Evolutionary conservation across 2,329 filamentous ascomycete genomes (phyloP), one percentile per base, ranked within the genome.

Genomic region (Cladosporium velox): DNA sequence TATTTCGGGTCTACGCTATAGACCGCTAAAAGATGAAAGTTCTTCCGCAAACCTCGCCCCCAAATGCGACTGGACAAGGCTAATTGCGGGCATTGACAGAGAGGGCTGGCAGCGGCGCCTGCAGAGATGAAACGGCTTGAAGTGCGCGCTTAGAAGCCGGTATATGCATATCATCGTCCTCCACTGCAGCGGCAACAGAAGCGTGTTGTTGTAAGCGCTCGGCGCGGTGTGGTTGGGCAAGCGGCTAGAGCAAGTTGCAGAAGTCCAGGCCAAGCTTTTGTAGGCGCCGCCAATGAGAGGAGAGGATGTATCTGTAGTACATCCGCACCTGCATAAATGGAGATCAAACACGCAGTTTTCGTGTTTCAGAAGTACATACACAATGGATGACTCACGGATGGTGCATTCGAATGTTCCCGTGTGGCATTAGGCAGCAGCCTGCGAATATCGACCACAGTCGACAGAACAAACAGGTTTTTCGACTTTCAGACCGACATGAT

Each of bases 221-320:
- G 35, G 61, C 49, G 49, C 57, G 61, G 49, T 47, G 61, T 35
- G 61, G 61, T 64, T 64, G 61, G 61, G 35, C 35, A 21, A 52
- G 61, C 61, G 61, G 61, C 61, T 64, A 64, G 28, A 57, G 61
- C 35, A 41, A 64, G 61, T 21, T 64, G 61, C 34, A 63, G 59
- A 47, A 24, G 51, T 57, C 26, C 34, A 55, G 47, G 51, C 61
- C 51, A 64, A 64, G 61, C 61, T 57, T 64, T 64, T 52, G n/a
- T 44, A 26, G 18, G 11, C 49, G 24, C 28, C 32, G 28, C 61
- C 51, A 64, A 64, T 64, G 35, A 30, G 49, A 57, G 18, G 26
- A 24, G 18, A 15, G 55, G 18, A 47, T 64, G 49, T 18, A 15
- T 49, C 26, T 51, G 47, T 11, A 41, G 47, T 55, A 49, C 60